Percentiles rank a stretch among this genome's conserved stretches.
Conservation (phyloP, 345 rosid species). For the Jatropha curcas region DNA sequence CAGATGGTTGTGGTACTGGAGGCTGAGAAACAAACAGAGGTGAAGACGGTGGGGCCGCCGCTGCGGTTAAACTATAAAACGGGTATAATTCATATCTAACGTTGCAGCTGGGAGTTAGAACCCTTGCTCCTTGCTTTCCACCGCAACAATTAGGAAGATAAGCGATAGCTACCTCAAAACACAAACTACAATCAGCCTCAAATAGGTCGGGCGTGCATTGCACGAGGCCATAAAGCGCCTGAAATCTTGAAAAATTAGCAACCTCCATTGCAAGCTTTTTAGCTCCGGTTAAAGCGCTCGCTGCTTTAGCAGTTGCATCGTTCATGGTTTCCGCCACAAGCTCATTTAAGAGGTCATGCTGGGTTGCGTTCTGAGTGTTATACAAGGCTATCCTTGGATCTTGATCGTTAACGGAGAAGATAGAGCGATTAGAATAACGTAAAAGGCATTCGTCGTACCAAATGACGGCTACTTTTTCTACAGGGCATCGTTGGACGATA, state of each 20-base stretch:
- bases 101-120: slow-evolving; percentile 27
- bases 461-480: neutral
- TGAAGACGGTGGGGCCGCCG: slow-evolving; percentile 1
- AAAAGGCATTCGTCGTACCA: neutral
- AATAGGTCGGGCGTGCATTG: slow-evolving; percentile 33
- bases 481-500: neutral
- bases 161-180: slow-evolving; percentile 25
- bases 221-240: slow-evolving; percentile 17
- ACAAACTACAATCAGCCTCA: slow-evolving; percentile 10
- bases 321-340: neutral
- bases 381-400: too few species aligned
- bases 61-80: slow-evolving; percentile 8
- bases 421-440: neutral
- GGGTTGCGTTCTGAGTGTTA: neutral
- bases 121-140: slow-evolving; percentile 20
- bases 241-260: neutral
- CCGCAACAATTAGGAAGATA: neutral
- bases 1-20: neutral
- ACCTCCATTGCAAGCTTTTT: slow-evolving; percentile 8
- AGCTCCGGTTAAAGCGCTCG: neutral
- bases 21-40: neutral
- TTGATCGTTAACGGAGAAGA: too few species aligned
- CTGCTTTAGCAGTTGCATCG: neutral
- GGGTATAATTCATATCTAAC: slow-evolving; percentile 27
- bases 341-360: neutral